These are phyloP conservation scores for Oryza meyeriana DNA, from an alignment of 176 grass and related monocot species.

Conservation along the genomic window DNA sequence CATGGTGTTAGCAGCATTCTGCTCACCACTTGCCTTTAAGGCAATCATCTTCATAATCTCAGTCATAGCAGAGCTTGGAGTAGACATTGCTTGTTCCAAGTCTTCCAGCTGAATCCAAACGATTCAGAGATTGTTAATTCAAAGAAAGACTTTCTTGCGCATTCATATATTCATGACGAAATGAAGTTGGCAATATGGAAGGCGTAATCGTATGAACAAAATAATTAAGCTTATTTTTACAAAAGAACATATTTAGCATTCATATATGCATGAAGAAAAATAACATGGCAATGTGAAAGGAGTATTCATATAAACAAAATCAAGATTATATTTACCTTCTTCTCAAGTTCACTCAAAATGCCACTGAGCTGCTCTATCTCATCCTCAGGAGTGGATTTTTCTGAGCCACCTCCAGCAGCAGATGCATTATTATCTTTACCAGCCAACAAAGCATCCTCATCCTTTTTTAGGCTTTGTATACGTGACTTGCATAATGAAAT, in stretches of 20 bases:
- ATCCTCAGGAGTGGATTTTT: constrained; percentile 43
- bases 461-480: constrained; percentile 53
- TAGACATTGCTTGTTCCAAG: constrained; percentile 60
- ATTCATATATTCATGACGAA: constrained; percentile 18
- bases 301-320: not conserved
- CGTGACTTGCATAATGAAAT: constrained; percentile 81
- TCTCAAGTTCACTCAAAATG: constrained; percentile 85
- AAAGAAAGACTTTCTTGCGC: not conserved
- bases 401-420: constrained; percentile 38
- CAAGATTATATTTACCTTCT: constrained; percentile 66
- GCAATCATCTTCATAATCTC: constrained; percentile 51
- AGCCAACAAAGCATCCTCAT: constrained; percentile 34
- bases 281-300: not conserved
- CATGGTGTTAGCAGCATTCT: constrained; percentile 34
- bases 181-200: not conserved
- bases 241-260: not conserved
- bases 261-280: not conserved
- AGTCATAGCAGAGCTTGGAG: constrained; percentile 41
- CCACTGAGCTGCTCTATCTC: constrained; percentile 75
- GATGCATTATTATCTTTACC: constrained; percentile 38
- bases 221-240: constrained; percentile 40
- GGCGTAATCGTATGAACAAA: not conserved
- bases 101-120: constrained; percentile 77
- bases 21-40: constrained; percentile 14
- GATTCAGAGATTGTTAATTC: constrained; percentile 16